phyloP scores from a whole-genome alignment of 176 grass and related monocot species.

The Carex myosuroides region DNA sequence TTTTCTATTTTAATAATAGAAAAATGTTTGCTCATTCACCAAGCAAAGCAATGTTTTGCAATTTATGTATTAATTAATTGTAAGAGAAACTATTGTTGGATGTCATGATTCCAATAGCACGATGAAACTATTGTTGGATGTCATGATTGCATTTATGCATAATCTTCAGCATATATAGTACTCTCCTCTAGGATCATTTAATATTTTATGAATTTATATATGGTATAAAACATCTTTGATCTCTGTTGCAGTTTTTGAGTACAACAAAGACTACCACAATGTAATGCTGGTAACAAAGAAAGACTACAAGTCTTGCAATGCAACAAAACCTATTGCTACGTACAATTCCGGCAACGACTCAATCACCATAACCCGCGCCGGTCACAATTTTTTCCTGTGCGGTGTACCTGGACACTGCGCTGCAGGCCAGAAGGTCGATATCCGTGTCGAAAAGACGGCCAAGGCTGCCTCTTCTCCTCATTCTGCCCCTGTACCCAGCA shows the following conservation, averaged over 20 bases:
- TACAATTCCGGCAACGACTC: constrained; percentile 72
- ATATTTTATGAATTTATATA: neutral
- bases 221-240: neutral
- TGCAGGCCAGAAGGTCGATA: constrained; percentile 58
- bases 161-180: neutral
- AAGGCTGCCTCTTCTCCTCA: constrained; percentile 47
- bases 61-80: neutral
- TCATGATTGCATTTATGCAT: neutral
- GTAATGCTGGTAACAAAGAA: constrained; percentile 70
- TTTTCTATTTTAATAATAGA: neutral
- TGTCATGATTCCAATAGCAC: neutral
- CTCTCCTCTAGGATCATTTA: neutral
- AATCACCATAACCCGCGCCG: constrained; percentile 49
- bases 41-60: neutral
- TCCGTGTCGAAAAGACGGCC: constrained; percentile 37
- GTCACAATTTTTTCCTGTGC: constrained; percentile 84
- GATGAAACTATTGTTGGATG: neutral
- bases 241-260: constrained; percentile 40
- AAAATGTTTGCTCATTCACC: neutral
- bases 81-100: neutral
- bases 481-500: neutral
- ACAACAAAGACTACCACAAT: constrained; percentile 67
- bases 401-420: constrained; percentile 63
- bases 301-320: constrained; percentile 58
- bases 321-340: constrained; percentile 49